These are phyloP conservation scores for Ceratobasidium sp. DNA, from an alignment of 1,284 basidiomycete genomes.

Conservation along the genomic window DNA sequence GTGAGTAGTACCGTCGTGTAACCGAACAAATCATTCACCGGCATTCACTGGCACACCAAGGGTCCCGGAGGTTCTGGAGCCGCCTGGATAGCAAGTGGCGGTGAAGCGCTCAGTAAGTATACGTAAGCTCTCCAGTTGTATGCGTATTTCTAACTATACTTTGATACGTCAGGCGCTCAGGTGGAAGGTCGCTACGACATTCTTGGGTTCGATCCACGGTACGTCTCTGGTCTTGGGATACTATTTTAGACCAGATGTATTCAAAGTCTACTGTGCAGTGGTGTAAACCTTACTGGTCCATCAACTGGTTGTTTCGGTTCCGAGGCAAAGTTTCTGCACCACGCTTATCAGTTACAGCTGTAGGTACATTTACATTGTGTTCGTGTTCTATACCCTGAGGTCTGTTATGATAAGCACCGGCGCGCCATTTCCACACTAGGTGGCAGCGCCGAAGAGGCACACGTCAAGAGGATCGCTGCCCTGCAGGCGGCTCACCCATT, in stretches of 20 bases:
- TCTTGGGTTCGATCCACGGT: neutral
- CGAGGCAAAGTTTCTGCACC: neutral
- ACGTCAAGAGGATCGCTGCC: neutral
- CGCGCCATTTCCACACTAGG: constrained; percentile 15
- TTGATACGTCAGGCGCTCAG: no score
- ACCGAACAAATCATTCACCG: neutral
- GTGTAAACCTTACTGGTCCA: constrained; percentile 26
- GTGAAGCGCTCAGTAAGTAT: no score
- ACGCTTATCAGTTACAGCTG: neutral
- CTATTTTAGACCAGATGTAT: neutral
- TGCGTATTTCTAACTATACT: no score
- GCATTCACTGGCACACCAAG: no score
- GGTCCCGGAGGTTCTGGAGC: no score
- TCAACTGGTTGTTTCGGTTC: constrained; percentile 17
- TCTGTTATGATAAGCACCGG: constrained; percentile 2
- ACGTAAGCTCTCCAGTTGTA: no score
- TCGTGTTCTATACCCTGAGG: neutral
- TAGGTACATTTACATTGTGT: no score
- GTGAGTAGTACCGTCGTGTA: neutral
- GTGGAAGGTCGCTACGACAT: neutral
- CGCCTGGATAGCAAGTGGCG: no score
- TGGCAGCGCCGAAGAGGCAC: neutral
- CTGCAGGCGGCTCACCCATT: neutral
- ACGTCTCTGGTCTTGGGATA: neutral
- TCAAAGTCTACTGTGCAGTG: neutral